Evolutionary conservation across 208 protist species (phyloP).

Genomic region (Porcisia deanei): DNA sequence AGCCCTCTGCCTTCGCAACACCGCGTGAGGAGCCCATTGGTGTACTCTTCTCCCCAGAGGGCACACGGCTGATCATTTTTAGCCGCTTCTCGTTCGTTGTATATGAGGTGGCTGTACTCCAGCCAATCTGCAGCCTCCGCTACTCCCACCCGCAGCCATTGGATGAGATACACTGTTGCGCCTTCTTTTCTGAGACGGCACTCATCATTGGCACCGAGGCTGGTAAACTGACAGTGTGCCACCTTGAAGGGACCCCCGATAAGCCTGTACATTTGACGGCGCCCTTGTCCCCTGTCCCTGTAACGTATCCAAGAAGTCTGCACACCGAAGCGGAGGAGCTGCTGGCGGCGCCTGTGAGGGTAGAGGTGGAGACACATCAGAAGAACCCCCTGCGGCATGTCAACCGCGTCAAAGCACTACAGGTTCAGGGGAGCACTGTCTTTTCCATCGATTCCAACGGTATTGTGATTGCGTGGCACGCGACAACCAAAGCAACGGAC

Average conservation of each 20-base stretch:
- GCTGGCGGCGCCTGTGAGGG: conserved; percentile 20
- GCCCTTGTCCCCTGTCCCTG: conserved; percentile 3
- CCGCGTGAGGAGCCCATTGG: conserved; percentile 41
- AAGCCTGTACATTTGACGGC: background rate
- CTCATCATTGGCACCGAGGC: conserved; percentile 69
- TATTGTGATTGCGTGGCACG: conserved; percentile 50
- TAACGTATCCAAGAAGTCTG: conserved; percentile 31
- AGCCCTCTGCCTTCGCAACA: conserved; percentile 2
- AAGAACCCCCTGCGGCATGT: conserved; percentile 60
- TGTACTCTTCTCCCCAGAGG: conserved; percentile 55
- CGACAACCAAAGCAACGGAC: background rate
- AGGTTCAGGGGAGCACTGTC: conserved; percentile 28
- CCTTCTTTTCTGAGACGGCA: conserved; percentile 35
- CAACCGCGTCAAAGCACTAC: conserved; percentile 55
- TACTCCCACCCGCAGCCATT: conserved; percentile 35
- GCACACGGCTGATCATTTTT: conserved; percentile 43
- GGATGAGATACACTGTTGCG: conserved; percentile 54
- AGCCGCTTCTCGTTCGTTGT: conserved; percentile 56
- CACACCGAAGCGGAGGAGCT: conserved; percentile 16
- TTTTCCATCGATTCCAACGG: conserved; percentile 70
- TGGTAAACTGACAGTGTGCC: conserved; percentile 27
- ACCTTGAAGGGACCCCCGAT: background rate
- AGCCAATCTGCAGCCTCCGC: conserved; percentile 25
- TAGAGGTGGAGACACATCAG: conserved; percentile 29
- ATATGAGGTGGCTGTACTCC: conserved; percentile 51